These are phyloP conservation scores for Pleurotus djamor DNA, from an alignment of 768 basidiomycete genomes.

Conservation along the genomic window DNA sequence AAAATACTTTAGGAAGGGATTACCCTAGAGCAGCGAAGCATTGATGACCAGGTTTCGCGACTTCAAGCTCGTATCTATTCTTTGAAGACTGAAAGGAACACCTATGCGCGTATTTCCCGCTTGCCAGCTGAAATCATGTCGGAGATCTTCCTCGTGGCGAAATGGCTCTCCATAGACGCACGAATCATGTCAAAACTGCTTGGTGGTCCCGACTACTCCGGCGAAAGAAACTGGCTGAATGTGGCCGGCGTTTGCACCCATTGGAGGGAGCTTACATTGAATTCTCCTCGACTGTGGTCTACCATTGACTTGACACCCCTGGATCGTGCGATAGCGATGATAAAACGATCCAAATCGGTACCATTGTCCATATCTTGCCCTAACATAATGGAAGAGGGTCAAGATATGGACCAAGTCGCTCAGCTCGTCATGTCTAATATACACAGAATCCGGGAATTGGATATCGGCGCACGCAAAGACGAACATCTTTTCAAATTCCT, in stretches of 20 bases:
- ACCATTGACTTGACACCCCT: background rate
- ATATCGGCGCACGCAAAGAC: background rate
- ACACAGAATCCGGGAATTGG: background rate
- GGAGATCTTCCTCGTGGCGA: background rate
- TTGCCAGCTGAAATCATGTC: background rate
- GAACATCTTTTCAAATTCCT: background rate
- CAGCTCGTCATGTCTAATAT: background rate
- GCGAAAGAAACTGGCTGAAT: background rate
- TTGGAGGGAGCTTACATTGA: background rate
- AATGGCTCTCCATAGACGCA: background rate
- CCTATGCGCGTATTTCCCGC: background rate
- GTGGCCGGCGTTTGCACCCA: background rate
- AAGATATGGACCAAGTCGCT: background rate
- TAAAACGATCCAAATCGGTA: background rate
- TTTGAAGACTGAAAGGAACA: background rate
- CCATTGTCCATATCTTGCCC: background rate
- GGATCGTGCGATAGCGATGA: background rate
- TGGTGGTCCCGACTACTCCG: too few species aligned
- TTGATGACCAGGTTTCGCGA: background rate
- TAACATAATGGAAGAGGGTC: too few species aligned
- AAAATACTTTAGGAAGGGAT: too few species aligned
- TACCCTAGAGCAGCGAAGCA: background rate
- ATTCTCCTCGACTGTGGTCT: background rate
- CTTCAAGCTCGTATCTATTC: background rate
- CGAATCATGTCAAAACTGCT: too few species aligned